Base-by-base conservation (phyloP, 1,284 basidiomycete species). In the Leccinum subspadiceum region DNA sequence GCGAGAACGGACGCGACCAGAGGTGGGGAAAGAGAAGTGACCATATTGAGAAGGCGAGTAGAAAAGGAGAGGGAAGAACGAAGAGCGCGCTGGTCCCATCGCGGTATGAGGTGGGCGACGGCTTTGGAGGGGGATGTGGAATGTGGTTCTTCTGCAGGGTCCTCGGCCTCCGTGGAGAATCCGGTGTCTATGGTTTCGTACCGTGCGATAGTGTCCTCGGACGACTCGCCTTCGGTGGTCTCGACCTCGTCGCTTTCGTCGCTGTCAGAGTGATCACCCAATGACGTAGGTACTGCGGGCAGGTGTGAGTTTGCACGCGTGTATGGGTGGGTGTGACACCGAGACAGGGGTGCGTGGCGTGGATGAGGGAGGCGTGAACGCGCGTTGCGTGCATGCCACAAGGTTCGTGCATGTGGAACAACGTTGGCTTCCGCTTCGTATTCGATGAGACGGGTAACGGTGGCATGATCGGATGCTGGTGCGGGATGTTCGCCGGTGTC, bases 1-100 rank as follows among this genome's bases (percentile, higher is more conserved):
- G 92, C 93, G 1, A 86, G 73, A 12, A 94, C 71, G 2, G 94
- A 90, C 0, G 92, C 90, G 81, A 90, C 90, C 29, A 95, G 83
- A 0, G 93, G 93, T 0, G 71, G 68, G 0, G 68, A 64, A 37
- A 69, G 63, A 8, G 66, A 66, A 1, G 60, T 57, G 8, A 68
- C 5, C 2, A 12, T 26, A 0, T 7, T 46, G 44, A 60, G 10
- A 20, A 65, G 9, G 2, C 44, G 53, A n/a, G 5, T 33, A 2
- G 31, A 48, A n/a, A 60, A 1, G n/a, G 51, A 35, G 7, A 41
- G 12, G 20, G 13, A 22, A 2, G 48, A 0, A 1, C 44, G 17
- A 20, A 20, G 24, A 7, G n/a, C 12, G 2, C 22, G 39, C 2
- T 5, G 35, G 2, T 6, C 8, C 67, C 66, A 65, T 46, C 58